These are phyloP conservation scores for Macaranga tanarius DNA, from an alignment of 441 rosid species.

Conservation along the genomic window DNA sequence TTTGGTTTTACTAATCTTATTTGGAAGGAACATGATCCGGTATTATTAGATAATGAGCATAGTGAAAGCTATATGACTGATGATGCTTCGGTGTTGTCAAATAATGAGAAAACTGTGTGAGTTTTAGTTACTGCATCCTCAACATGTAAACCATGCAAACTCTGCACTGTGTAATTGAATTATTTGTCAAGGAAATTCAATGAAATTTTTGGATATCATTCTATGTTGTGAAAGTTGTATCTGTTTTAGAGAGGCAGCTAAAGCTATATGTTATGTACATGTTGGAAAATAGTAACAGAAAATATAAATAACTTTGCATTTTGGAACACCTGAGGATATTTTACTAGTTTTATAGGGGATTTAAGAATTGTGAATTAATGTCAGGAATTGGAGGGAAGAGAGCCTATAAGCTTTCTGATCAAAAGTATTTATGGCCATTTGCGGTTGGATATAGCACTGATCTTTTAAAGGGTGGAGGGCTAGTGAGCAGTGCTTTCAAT, in stretches of 20 bases:
- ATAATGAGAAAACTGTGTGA: conserved; percentile 16
- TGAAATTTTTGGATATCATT: conserved; percentile 13
- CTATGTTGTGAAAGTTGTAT: conserved; percentile 11
- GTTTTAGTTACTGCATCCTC: conserved; percentile 14
- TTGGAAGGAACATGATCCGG: conserved; percentile 46
- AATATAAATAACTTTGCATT: neutral
- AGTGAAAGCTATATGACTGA: conserved; percentile 8
- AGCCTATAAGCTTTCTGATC: neutral
- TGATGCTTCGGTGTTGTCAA: neutral
- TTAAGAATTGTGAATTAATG: neutral
- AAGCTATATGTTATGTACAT: neutral
- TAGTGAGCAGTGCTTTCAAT: neutral
- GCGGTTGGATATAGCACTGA: neutral
- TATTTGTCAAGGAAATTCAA: conserved; percentile 16
- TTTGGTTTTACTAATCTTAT: conserved; percentile 54
- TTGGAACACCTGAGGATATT: conserved; percentile 2
- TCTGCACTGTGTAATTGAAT: conserved; percentile 14
- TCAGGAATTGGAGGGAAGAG: neutral
- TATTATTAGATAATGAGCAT: conserved; percentile 30
- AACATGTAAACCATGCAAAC: conserved; percentile 15
- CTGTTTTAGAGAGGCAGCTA: conserved; percentile 7
- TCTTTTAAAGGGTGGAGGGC: neutral
- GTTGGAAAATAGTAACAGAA: conserved; percentile 5
- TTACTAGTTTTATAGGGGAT: neutral
- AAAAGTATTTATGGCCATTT: neutral